Base-by-base conservation (phyloP, 106 monocot species). In the Dactylorhiza incarnata region DNA sequence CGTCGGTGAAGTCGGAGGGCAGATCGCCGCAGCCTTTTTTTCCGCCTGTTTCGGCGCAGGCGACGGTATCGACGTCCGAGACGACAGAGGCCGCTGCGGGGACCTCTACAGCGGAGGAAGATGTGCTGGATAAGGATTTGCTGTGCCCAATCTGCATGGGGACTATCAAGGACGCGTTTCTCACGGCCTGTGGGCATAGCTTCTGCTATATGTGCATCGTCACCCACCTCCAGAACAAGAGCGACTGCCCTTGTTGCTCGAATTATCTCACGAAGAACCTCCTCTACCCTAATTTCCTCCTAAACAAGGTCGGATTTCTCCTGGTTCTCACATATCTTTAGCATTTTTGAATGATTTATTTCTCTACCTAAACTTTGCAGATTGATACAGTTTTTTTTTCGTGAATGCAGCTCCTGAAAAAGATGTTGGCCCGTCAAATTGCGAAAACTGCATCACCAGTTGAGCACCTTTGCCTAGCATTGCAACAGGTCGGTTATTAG, bases 181-280 rank as follows among this genome's bases (percentile, higher is more conserved):
- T 96, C 50, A 93, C 96, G 29, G 80, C 88, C 20, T 96, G 96
- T 74, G 96, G 96, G 15, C 93, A 96, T 74, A 93, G 89, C 81
- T 96, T 96, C 81, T 96, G 96, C 79, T 96, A 96, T 85, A 91
- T 96, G 96, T 96, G 96, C 82, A 93, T 96, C 73, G 84, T 93
- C 51, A 96, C 96, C 5, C 96, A 96, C 72, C 87, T 96, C 68
- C 84, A 89, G 49, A 90, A 96, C 74, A 96, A 96, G 86, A 96
- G 76, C 69, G 93, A 96, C 71, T 96, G 96, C 81, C 96, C 96
- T 54, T 91, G 93, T 81, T 96, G 96, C 75, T 89, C 83, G 2
- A 83, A 87, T 55, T 96, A 89, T 69, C 85, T 96, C 73, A 96
- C 96, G 75, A 93, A 84, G 83, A 93, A 75, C 65, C 83, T 91